Evolutionary conservation across 345 rosid species (phyloP).

Genomic region (Citrus hindsii): DNA sequence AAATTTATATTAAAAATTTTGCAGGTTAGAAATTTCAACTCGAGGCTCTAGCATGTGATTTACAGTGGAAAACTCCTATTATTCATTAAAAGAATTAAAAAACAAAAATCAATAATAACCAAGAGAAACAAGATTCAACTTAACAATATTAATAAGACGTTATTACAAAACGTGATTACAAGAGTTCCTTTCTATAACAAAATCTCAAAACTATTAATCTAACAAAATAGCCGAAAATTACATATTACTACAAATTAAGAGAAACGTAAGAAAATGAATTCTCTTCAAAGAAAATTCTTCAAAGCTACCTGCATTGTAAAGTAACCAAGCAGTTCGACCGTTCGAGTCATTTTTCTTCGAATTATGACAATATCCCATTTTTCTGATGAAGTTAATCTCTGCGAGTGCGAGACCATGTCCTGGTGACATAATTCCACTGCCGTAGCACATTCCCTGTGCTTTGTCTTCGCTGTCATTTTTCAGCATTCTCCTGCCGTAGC

Average conservation of each 20-base stretch:
- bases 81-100: not conserved
- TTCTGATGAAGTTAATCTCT: not conserved
- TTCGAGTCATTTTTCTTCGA: not conserved
- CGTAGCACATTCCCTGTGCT: not conserved
- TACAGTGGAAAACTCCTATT: not conserved
- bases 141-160: not conserved
- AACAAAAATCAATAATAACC: not conserved
- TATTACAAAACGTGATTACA: not conserved
- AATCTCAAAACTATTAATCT: not conserved
- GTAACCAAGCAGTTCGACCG: not conserved
- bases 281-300: not conserved
- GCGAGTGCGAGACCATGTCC: too few species aligned
- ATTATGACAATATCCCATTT: not conserved
- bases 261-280: not conserved
- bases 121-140: not conserved
- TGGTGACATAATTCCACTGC: not conserved
- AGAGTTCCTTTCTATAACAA: not conserved
- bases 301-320: not conserved
- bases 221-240: not conserved
- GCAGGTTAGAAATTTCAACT: too few species aligned
- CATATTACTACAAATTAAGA: not conserved
- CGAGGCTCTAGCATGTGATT: not conserved
- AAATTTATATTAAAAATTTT: too few species aligned
- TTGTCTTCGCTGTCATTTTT: not conserved
- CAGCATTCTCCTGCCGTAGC: not conserved